Evolutionary conservation across 1,139 yeast species (phyloP).

Genomic region (Geotrichum cucujoidarum): DNA sequence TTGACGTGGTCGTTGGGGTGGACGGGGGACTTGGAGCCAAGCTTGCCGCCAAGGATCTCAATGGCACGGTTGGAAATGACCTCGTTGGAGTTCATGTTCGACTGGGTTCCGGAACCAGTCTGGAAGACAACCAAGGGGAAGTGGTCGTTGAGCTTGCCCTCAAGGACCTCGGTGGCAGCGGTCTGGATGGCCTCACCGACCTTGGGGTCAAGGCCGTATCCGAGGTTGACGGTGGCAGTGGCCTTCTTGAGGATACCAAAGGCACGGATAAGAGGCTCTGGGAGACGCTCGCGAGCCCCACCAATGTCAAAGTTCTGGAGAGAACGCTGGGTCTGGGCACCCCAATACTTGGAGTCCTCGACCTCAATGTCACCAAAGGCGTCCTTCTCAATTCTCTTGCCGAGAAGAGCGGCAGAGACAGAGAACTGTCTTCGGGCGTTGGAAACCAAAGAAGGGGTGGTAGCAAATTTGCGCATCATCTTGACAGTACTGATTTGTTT

Average conservation of each 20-base stretch:
- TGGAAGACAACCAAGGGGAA: constrained; percentile 98
- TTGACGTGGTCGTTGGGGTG: constrained; percentile 98
- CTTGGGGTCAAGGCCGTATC: constrained; percentile 82
- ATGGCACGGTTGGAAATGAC: constrained; percentile 97
- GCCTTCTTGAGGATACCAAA: constrained; percentile 94
- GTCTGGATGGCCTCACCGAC: constrained; percentile 78
- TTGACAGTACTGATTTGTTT: not conserved
- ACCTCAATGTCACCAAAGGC: constrained; percentile 96
- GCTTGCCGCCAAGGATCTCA: constrained; percentile 84
- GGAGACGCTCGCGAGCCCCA: constrained; percentile 85
- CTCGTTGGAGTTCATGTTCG: constrained; percentile 98
- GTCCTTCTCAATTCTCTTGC: constrained; percentile 69
- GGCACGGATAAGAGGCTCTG: constrained; percentile 83
- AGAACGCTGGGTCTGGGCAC: constrained; percentile 93
- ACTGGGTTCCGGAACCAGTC: constrained; percentile 98
- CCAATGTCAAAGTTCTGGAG: constrained; percentile 93
- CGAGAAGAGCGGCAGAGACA: constrained; percentile 7
- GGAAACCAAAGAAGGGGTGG: constrained; percentile 1
- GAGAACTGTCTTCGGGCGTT: constrained; percentile 15
- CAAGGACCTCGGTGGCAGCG: constrained; percentile 93
- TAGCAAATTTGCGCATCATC: constrained; percentile 11
- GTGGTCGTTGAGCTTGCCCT: constrained; percentile 86
- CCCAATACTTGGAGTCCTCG: constrained; percentile 83
- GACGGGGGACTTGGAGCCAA: constrained; percentile 89
- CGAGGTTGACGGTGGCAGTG: constrained; percentile 85